A percentile compares a stretch with the other conserved stretches of the same genome.
Conservation (phyloP, 805 yeast genomes). For the Tanozyma kutaoensis region DNA sequence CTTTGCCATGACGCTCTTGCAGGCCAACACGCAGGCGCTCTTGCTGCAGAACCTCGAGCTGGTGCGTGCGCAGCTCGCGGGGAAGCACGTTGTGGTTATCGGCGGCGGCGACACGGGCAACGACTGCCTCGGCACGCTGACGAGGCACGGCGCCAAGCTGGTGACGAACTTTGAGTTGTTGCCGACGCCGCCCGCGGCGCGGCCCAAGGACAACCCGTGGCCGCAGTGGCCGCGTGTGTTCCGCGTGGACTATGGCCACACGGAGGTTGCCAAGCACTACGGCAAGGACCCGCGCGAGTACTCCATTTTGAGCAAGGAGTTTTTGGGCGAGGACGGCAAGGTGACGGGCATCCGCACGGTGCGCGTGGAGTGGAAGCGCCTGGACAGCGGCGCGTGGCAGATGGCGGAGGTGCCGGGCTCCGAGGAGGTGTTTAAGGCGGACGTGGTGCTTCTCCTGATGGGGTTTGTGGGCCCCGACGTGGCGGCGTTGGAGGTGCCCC, state of each 20-base stretch:
- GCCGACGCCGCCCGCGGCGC: conserved; percentile 78
- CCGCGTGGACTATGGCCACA: conserved; percentile 96
- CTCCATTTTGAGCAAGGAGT: conserved; percentile 89
- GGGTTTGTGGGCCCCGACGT: conserved; percentile 97
- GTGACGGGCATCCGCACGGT: conserved; percentile 93
- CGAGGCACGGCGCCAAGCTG: conserved; percentile 93
- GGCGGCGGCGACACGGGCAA: conserved; percentile 99
- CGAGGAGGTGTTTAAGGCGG: conserved; percentile 92
- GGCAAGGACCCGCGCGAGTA: conserved; percentile 97
- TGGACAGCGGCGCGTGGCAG: conserved; percentile 96
- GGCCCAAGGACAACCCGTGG: conserved; percentile 97
- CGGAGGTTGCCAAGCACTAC: conserved; percentile 87
- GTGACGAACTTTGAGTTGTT: conserved; percentile 88
- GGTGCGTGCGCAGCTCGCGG: conserved; percentile 57
- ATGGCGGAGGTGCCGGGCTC: conserved; percentile 95
- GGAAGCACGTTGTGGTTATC: conserved; percentile 87
- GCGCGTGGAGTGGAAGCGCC: conserved; percentile 95
- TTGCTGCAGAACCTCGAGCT: conserved; percentile 70
- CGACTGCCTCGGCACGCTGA: conserved; percentile 95
- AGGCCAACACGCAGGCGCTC: conserved; percentile 81
- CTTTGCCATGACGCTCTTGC: conserved; percentile 88
- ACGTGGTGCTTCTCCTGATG: conserved; percentile 86
- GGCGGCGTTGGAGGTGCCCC: conserved; percentile 50
- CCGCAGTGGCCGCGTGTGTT: conserved; percentile 99
- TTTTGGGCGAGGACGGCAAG: conserved; percentile 89